phyloP scores from a whole-genome alignment of 345 rosid species.

The Eucalyptus tenuipes region DNA sequence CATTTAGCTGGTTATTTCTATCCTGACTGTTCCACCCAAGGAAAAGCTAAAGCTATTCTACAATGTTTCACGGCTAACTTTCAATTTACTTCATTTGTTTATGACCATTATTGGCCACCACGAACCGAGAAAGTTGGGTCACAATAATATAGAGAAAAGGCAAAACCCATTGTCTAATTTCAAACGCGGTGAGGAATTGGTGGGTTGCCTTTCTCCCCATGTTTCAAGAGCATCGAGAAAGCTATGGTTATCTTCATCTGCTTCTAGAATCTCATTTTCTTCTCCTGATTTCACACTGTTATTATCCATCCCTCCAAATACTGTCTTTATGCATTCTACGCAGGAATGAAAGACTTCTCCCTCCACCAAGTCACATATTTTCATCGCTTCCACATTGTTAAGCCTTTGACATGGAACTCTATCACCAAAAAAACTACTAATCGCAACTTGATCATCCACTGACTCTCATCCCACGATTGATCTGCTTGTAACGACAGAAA shows the following conservation, averaged over 20 bases:
- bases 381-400: background rate
- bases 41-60: background rate
- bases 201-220: background rate
- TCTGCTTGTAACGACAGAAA: background rate
- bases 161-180: background rate
- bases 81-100: background rate
- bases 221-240: background rate
- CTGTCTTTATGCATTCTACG: background rate
- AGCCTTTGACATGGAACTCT: background rate
- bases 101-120: background rate
- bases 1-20: background rate
- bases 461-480: background rate
- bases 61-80: background rate
- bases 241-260: background rate
- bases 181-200: background rate
- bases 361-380: background rate
- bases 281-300: background rate
- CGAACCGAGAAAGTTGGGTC: background rate
- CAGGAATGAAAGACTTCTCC: background rate
- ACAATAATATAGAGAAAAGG: background rate
- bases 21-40: background rate
- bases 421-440: background rate
- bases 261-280: background rate
- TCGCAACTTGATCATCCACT: background rate
- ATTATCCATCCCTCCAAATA: background rate